Base-by-base conservation (phyloP, 192 early-diverging fungal genomes). In the Dissophora globulifera region DNA sequence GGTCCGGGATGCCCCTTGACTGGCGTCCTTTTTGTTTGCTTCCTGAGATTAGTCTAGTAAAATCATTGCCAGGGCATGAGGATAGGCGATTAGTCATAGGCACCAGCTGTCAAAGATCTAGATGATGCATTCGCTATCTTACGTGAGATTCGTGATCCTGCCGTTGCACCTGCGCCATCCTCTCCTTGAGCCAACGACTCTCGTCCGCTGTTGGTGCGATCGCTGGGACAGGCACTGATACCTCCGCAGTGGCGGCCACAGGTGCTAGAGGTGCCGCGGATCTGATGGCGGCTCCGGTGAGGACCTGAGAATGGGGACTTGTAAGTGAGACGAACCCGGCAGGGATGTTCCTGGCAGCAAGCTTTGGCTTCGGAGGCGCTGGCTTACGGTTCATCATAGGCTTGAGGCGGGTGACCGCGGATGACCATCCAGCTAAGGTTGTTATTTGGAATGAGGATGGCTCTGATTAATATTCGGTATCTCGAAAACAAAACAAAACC, bases 351-450 rank as follows among this genome's bases (percentile, higher is more conserved):
- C 69, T 47, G 11, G 69, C 58, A 35, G 71, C 67, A 10, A 83
- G 61, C 48, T 80, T 84, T 27, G 85, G 82, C 27, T 85, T 86
- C 30, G 83, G 81, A 49, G 80, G 83, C 5, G 79, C 58, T 9
- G 70, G 79, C 53, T 84, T 84, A 46, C 87, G 33, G 33, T 82
- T 78, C n/a, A 81, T 51, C 52, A 64, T 78, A 8, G 81, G 81
- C 62, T 79, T 76, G 69, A 82, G 70, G 20, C 81, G 76, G 22
- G 78, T 69, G 3, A 78, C 47, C 0, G 70, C 67, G 8, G 81
- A 59, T 4, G 81, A 61, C 81, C 81, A 82, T 1, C 69, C 76
- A 50, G 69, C 81, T 82, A 57, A 38, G 27, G 31, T 35, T 30
- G 40, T 19, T 40, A 20, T 33, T 22, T 33, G 26, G 30, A 33